phyloP scores from a whole-genome alignment of 306 rosid genomes.

The Elaeagnus macrophylla region DNA sequence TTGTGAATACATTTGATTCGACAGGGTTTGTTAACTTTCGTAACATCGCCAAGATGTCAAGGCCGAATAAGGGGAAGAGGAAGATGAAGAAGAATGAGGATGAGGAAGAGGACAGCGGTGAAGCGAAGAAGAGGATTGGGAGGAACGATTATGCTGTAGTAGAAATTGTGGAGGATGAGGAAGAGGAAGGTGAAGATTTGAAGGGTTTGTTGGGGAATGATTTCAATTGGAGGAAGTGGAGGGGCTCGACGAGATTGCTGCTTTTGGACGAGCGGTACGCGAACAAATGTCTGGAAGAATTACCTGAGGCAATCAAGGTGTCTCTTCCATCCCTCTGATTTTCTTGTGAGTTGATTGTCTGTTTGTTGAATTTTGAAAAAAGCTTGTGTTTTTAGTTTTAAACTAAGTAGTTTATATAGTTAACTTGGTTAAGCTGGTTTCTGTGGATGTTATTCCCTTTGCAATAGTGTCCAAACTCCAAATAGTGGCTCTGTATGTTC shows the following conservation, averaged over 20 bases:
- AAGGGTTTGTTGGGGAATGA: conserved; percentile 60
- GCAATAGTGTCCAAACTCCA: no score
- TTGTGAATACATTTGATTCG: conserved; percentile 56
- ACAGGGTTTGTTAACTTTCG: conserved; percentile 66
- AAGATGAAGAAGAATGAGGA: conserved; percentile 10
- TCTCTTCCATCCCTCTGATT: conserved; percentile 24
- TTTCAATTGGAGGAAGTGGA: conserved; percentile 55
- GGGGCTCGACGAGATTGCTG: conserved; percentile 69
- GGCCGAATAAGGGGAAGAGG: conserved; percentile 56
- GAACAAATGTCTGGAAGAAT: conserved; percentile 33
- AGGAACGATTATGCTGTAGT: conserved; percentile 32
- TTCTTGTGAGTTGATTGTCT: conserved; percentile 29
- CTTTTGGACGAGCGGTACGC: conserved; percentile 62
- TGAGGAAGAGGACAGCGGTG: conserved; percentile 17
- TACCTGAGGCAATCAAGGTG: conserved; percentile 91
- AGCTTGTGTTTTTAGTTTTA: background rate
- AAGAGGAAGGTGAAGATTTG: conserved; percentile 37
- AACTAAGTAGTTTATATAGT: no score
- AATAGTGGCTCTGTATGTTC: no score
- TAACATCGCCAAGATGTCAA: conserved; percentile 69
- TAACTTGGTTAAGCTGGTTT: no score
- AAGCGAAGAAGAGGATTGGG: conserved; percentile 23
- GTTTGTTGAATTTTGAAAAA: background rate
- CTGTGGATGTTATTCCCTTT: no score
- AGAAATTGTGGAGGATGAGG: conserved; percentile 70